Conservation (phyloP, 2,329 filamentous ascomycete genomes). For the Cryphonectria japonica region DNA sequence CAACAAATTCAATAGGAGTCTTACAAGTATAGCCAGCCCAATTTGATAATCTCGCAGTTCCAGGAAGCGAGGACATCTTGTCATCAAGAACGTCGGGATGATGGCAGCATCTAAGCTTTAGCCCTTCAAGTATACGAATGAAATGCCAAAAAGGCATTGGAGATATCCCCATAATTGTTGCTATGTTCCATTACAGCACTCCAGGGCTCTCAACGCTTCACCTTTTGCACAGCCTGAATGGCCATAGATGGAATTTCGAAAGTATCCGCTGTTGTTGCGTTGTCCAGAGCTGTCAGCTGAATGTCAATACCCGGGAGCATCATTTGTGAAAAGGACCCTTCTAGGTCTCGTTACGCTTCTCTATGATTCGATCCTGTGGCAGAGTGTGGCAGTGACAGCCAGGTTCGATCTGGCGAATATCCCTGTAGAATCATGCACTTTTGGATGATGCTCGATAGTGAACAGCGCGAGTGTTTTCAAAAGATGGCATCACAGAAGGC, state of each 20-base stretch:
- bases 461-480: no score
- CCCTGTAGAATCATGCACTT: neutral
- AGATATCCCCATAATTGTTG: neutral
- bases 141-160: neutral
- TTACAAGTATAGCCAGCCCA: neutral
- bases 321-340: neutral
- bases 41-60: neutral
- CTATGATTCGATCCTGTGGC: neutral
- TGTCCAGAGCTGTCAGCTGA: neutral
- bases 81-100: neutral
- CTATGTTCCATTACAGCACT: neutral
- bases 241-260: neutral
- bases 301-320: slow-evolving; percentile 8
- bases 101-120: slow-evolving; percentile 11
- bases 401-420: neutral
- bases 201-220: slow-evolving; percentile 3
- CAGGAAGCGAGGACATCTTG: neutral
- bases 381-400: neutral
- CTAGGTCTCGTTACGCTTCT: slow-evolving; percentile 5
- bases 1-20: neutral
- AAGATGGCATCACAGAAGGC: no score
- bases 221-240: slow-evolving; percentile 2
- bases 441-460: neutral
- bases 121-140: slow-evolving; percentile 1
- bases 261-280: neutral